phyloP scores from a whole-genome alignment of 306 rosid species.

The Vigna angularis region DNA sequence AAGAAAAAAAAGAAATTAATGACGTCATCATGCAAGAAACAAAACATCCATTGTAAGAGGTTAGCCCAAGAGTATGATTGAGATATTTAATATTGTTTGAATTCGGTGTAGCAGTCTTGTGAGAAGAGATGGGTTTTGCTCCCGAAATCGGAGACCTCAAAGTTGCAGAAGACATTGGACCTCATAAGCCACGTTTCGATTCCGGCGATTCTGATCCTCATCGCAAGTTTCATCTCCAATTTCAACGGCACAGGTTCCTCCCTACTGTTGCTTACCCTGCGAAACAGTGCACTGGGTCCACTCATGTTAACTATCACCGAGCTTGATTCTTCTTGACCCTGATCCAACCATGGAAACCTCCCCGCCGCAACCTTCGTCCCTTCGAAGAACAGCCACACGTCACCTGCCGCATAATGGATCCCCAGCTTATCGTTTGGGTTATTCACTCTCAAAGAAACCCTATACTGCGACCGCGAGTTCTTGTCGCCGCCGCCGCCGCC shows the following conservation, averaged over 20 bases:
- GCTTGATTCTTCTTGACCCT: not conserved
- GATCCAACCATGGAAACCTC: conserved; percentile 46
- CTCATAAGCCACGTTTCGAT: conserved; percentile 44
- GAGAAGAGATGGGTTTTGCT: conserved; percentile 32
- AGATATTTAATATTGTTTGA: conserved; percentile 2
- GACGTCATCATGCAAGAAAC: not conserved
- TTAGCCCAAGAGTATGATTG: too few species aligned
- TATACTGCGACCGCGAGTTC: conserved; percentile 19
- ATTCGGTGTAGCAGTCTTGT: conserved; percentile 43
- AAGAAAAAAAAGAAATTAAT: not conserved
- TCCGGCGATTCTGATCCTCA: conserved; percentile 31
- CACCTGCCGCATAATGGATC: conserved; percentile 18
- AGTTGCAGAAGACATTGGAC: conserved; percentile 47
- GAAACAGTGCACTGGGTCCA: conserved; percentile 33
- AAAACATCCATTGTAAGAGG: not conserved
- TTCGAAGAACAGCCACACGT: not conserved
- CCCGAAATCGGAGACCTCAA: conserved; percentile 42
- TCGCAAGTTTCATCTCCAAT: conserved; percentile 45
- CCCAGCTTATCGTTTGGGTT: conserved; percentile 48
- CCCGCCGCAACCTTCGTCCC: conserved; percentile 41
- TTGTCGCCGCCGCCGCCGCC: not conserved
- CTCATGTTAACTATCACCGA: conserved; percentile 22
- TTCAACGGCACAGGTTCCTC: not conserved
- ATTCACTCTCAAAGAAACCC: conserved; percentile 42
- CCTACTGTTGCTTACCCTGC: conserved; percentile 21